Percentiles rank a stretch among this genome's conserved stretches.
phyloP scores from a whole-genome alignment of 805 yeast genomes.

The Myxozyma geophila region DNA sequence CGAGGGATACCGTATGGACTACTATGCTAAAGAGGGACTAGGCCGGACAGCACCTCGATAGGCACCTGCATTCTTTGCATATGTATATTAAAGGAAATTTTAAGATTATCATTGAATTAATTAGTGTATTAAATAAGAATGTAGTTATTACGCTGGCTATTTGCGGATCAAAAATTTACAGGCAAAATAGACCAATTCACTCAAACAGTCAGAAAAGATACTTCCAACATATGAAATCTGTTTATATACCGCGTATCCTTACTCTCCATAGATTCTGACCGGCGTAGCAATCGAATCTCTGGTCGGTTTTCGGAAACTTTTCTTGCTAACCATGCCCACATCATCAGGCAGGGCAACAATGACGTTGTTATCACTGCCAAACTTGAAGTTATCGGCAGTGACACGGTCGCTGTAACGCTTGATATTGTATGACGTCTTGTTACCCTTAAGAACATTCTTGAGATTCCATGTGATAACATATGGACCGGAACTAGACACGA shows the following conservation, averaged over 20 bases:
- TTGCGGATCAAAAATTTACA: too few species aligned
- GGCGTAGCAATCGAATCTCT: slow-evolving; percentile 52
- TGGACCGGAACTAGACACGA: slow-evolving; percentile 80
- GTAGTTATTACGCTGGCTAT: too few species aligned
- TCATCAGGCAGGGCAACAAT: slow-evolving; percentile 76
- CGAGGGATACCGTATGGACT: slow-evolving; percentile 90
- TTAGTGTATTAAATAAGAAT: neutral
- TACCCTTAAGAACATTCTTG: slow-evolving; percentile 59
- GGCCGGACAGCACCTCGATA: slow-evolving; percentile 31
- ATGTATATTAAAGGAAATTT: neutral
- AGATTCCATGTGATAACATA: slow-evolving; percentile 82
- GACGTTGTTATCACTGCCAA: slow-evolving; percentile 70
- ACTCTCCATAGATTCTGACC: slow-evolving; percentile 28
- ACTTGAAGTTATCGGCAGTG: slow-evolving; percentile 78
- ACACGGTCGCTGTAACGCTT: slow-evolving; percentile 62
- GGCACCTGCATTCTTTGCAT: neutral
- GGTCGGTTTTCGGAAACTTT: slow-evolving; percentile 62
- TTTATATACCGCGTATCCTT: neutral
- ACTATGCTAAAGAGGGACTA: slow-evolving; percentile 78
- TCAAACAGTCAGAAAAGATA: neutral
- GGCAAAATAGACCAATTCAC: too few species aligned
- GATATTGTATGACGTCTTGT: slow-evolving; percentile 62
- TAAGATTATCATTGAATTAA: neutral
- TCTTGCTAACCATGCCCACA: slow-evolving; percentile 65
- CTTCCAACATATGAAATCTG: neutral